Evolutionary conservation across 1,284 basidiomycete genomes (phyloP), one percentile per base, ranked within the genome.

Genomic region (Irpex sp.): DNA sequence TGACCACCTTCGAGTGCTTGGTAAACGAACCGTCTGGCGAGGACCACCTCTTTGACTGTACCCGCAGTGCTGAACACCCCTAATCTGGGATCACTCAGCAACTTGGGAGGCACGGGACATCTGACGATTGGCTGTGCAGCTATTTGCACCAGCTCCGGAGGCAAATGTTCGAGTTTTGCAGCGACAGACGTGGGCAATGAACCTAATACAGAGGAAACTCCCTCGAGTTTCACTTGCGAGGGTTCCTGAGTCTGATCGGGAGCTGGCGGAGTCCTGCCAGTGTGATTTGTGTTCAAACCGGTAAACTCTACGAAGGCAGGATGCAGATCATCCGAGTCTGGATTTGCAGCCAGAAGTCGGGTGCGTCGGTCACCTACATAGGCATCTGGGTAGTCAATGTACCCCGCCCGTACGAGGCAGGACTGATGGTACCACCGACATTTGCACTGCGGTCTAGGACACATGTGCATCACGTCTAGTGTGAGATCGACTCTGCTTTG

Each of bases 21-120:
- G 31, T 66, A 81, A 13, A 72, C 67, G 46, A 71, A 57, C 26
- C 68, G 66, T 8, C 72, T 69, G 3, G 72, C 72, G 58, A 72
- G 66, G 26, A 70, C 66, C 43, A 72, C 71, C 53, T 72, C 70
- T 15, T 66, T 55, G 43, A 70, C 66, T 59, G 71, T 74, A 5
- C 72, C 72, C 37, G 66, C 64, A 7, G 69, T 65, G 11, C 58
- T 64, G 62, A 68, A 72, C 8, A 63, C 65, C 31, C 49, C 50
- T 0, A 54, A 35, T 0, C 65, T 65, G 0, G 68, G 36, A 56
- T 62, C 60, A 26, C 53, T 55, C 5, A 33, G 19, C 6, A 21
- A 55, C 13, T 31, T 15, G 11, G 53, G 53, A 11, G 26, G 15
- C 7, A 33, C 7, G 13, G 53, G 21, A 17, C 53, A 35, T 53